Percentiles rank a stretch among this genome's conserved stretches.
Evolutionary conservation across 2,329 filamentous ascomycete species (phyloP).

Genomic region (Fusarium udum): DNA sequence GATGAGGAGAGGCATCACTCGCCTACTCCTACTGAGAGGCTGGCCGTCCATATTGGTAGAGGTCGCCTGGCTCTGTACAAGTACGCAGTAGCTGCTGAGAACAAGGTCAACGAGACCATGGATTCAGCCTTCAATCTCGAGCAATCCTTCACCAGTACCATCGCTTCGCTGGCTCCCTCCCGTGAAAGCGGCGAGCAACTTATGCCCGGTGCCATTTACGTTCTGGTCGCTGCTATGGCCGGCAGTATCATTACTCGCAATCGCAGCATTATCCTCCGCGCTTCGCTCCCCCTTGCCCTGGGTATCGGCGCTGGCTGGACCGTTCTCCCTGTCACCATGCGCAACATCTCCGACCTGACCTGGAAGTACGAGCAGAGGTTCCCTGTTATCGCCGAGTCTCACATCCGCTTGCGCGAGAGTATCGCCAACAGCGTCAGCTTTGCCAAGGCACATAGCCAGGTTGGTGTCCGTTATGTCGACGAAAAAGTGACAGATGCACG

Average conservation of each 20-base stretch:
- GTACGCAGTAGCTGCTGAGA: slow-evolving; percentile 78
- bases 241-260: slow-evolving; percentile 91
- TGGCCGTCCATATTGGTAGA: slow-evolving; percentile 82
- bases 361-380: slow-evolving; percentile 95
- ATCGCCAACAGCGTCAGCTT: slow-evolving; percentile 76
- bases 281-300: slow-evolving; percentile 78
- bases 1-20: slow-evolving; percentile 50
- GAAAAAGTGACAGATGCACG: slow-evolving; percentile 81
- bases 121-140: slow-evolving; percentile 85
- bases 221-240: slow-evolving; percentile 93
- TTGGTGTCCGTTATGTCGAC: slow-evolving; percentile 77
- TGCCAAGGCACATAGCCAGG: slow-evolving; percentile 76
- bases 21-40: slow-evolving; percentile 87
- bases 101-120: slow-evolving; percentile 83
- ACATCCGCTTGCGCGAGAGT: slow-evolving; percentile 75
- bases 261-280: slow-evolving; percentile 83
- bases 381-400: slow-evolving; percentile 83
- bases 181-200: slow-evolving; percentile 87
- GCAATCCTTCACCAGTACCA: slow-evolving; percentile 86
- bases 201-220: slow-evolving; percentile 89
- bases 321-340: slow-evolving; percentile 87
- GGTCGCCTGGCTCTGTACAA: slow-evolving; percentile 83
- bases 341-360: slow-evolving; percentile 83
- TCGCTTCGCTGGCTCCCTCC: slow-evolving; percentile 87
- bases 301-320: slow-evolving; percentile 85